phyloP scores from a whole-genome alignment of 2,329 filamentous ascomycete species.

The Pseudocercospora vitis region DNA sequence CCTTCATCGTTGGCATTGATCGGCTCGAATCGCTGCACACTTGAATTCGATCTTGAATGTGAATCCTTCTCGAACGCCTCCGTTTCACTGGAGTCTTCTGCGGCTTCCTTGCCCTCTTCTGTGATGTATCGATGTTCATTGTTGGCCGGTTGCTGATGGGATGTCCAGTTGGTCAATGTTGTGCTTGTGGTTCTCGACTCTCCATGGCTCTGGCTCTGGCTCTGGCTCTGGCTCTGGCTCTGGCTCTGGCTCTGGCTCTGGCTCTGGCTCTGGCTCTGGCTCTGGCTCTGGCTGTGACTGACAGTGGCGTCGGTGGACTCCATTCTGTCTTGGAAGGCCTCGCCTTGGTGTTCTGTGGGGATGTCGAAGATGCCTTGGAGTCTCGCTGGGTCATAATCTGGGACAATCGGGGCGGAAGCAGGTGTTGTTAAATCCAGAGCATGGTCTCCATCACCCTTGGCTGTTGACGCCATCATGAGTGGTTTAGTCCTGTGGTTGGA shows the following conservation, averaged over 20 bases:
- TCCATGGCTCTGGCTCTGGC: conserved; percentile 16
- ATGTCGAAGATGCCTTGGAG: conserved; percentile 15
- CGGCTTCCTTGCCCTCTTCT: conserved; percentile 31
- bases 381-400: conserved; percentile 21
- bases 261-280: no score
- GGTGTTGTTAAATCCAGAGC: conserved; percentile 13
- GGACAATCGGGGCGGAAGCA: conserved; percentile 9
- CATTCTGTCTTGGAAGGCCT: conserved; percentile 19
- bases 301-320: conserved; percentile 17
- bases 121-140: conserved; percentile 26
- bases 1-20: conserved; percentile 23
- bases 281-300: conserved; percentile 19
- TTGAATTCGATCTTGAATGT: conserved; percentile 14
- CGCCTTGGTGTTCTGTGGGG: conserved; percentile 19
- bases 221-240: no score
- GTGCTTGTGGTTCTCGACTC: conserved; percentile 13
- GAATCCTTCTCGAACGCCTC: conserved; percentile 14
- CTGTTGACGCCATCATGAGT: conserved; percentile 19
- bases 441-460: not conserved
- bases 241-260: no score
- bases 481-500: not conserved
- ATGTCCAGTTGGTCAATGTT: conserved; percentile 10
- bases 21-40: conserved; percentile 17
- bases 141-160: not conserved
- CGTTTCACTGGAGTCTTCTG: conserved; percentile 25